Base-by-base conservation (phyloP, 768 basidiomycete genomes). In the Cystofilobasidium capitatum region DNA sequence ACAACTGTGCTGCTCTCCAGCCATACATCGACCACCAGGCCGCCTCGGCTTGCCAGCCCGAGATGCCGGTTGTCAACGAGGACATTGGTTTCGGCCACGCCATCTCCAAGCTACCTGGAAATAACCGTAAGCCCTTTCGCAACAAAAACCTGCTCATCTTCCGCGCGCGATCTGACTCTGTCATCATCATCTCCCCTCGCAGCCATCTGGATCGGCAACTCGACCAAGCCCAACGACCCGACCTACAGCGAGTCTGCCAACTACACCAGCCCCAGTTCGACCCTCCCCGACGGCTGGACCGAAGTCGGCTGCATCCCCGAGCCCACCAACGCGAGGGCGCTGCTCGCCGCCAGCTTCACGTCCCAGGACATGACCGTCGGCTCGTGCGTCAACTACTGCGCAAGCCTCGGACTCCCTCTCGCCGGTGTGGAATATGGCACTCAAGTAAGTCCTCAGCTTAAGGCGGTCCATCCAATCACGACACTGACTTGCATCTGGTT, bases 31-130 rank as follows among this genome's bases (percentile, higher is more conserved):
- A 77, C 70, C 57, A 33, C 17, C 69, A 55, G 20, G 66, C 71
- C 40, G 71, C 72, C n/a, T 20, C 33, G 9, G 67, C 71, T 13
- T 78, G 77, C 65, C 58, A 62, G 24, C 74, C 74, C 24, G 60
- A 73, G 58, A 76, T 75, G 71, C 55, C 65, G 10, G 64, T 73
- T 44, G 74, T 78, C 60, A 66, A 76, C 62, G 77, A 78, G 62
- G 75, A 77, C 59, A 70, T 78, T 47, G 77, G 77, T 29, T 45
- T 71, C 9, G 72, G 70, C 29, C 69, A 71, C 57, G 37, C 65
- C n/a, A 72, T 78, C 65, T 33, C 51, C 3, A 22, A 49, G 8
- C 64, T 78, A 2, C 76, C 77, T 36, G 77, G 77, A n/a, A 70
- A 77, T 73, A 64, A 64, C 39, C 47, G n/a, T n/a, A n/a, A n/a